A percentile compares a stretch with the other conserved stretches of the same genome.
phyloP scores from a whole-genome alignment of 108 stramenopile species.

The Discostella stelligeroides region DNA sequence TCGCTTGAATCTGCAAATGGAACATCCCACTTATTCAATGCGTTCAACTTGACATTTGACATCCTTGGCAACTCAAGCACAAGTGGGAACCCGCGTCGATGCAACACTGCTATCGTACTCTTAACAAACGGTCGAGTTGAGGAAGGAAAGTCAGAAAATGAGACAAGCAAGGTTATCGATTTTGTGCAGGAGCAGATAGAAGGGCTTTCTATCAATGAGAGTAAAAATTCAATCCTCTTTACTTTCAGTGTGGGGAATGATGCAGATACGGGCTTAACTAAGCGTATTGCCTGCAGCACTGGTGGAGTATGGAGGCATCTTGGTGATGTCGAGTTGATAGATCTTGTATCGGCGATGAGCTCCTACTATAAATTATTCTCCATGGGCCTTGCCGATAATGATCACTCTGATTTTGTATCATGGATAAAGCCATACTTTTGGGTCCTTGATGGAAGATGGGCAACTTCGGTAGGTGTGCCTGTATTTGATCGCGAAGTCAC shows the following conservation, averaged over 20 bases:
- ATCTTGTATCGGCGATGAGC: slow-evolving; percentile 47
- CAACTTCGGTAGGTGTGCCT: slow-evolving; percentile 62
- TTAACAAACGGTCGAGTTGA: slow-evolving; percentile 48
- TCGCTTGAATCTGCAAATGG: slow-evolving; percentile 11
- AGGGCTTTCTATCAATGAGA: slow-evolving; percentile 9
- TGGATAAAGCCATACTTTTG: slow-evolving; percentile 70
- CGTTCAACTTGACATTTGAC: slow-evolving; percentile 35
- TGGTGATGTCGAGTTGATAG: slow-evolving; percentile 22
- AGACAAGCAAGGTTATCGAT: slow-evolving; percentile 7
- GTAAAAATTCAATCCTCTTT: slow-evolving; percentile 44
- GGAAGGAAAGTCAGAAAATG: neutral
- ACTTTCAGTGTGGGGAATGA: slow-evolving; percentile 50
- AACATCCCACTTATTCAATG: slow-evolving; percentile 44
- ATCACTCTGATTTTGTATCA: slow-evolving; percentile 46
- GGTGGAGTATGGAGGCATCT: slow-evolving; percentile 57
- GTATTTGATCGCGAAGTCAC: slow-evolving; percentile 51
- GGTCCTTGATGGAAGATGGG: slow-evolving; percentile 17
- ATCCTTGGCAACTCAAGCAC: slow-evolving; percentile 9
- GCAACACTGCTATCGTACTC: slow-evolving; percentile 45
- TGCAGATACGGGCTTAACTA: slow-evolving; percentile 33
- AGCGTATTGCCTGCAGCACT: slow-evolving; percentile 52
- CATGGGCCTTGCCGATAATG: slow-evolving; percentile 45
- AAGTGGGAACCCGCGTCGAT: slow-evolving; percentile 23
- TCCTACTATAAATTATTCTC: slow-evolving; percentile 63
- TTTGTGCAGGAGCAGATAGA: slow-evolving; percentile 26